phyloP scores from a whole-genome alignment of 768 basidiomycete species.

The Thelephora aurantiotincta region DNA sequence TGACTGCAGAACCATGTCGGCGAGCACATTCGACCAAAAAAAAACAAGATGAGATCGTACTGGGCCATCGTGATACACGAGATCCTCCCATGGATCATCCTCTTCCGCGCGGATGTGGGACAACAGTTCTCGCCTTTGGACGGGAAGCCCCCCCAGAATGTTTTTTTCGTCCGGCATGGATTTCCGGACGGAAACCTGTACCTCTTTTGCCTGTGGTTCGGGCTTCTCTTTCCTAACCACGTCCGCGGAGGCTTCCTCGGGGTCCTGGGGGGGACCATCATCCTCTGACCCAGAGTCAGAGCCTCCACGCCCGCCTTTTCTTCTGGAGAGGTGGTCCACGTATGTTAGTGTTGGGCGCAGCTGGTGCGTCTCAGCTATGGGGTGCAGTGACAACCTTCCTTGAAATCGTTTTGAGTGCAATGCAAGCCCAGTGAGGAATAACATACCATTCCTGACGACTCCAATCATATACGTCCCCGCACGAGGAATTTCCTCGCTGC shows the following conservation, averaged over 20 bases:
- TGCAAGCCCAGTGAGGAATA: neutral
- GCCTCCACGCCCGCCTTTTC: constrained; percentile 34
- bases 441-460: constrained; percentile 54
- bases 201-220: constrained; percentile 50
- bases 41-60: constrained; percentile 24
- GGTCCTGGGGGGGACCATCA: constrained; percentile 68
- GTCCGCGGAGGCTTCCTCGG: constrained; percentile 48
- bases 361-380: constrained; percentile 67
- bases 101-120: constrained; percentile 60
- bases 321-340: constrained; percentile 58
- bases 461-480: constrained; percentile 64
- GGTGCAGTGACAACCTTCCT: constrained; percentile 69
- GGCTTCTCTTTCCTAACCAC: constrained; percentile 45
- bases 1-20: constrained; percentile 27
- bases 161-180: constrained; percentile 41
- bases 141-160: constrained; percentile 50
- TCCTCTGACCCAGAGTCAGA: constrained; percentile 57
- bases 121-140: constrained; percentile 65
- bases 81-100: constrained; percentile 61
- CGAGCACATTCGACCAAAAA: neutral
- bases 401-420: constrained; percentile 5
- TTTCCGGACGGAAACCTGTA: constrained; percentile 65
- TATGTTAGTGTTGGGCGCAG: constrained; percentile 74
- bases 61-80: constrained; percentile 51
- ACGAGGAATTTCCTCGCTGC: constrained; percentile 57